A percentile compares a stretch with the other conserved stretches of the same genome.
Conservation (phyloP, 768 basidiomycete species). For the Pleurotus giganteus region DNA sequence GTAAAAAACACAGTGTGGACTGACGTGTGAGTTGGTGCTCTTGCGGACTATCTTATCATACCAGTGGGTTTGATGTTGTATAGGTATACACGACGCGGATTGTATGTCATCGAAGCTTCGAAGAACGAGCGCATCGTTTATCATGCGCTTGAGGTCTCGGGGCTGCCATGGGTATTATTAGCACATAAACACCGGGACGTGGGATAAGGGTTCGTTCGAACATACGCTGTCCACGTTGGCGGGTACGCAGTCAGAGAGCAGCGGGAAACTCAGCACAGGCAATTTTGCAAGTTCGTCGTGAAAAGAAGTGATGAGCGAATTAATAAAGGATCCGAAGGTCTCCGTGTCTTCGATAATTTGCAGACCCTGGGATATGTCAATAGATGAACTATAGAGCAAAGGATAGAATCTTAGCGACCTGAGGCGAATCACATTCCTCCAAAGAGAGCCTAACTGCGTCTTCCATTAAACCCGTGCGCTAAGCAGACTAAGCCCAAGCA, state of each 20-base stretch:
- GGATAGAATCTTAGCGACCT: constrained; percentile 40
- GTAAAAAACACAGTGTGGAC: constrained; percentile 18
- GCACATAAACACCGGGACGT: constrained; percentile 9
- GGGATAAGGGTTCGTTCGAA: constrained; percentile 27
- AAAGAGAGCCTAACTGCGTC: constrained; percentile 62
- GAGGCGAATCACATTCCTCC: constrained; percentile 74
- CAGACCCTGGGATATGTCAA: constrained; percentile 47
- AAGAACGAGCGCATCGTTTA: constrained; percentile 66
- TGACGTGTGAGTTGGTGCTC: constrained; percentile 19
- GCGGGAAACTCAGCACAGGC: constrained; percentile 53
- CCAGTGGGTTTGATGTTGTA: constrained; percentile 47
- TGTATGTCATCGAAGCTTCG: constrained; percentile 47
- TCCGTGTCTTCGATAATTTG: constrained; percentile 64
- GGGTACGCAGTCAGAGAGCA: constrained; percentile 48
- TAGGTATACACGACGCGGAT: constrained; percentile 45
- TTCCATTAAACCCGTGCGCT: constrained; percentile 72
- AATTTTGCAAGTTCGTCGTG: constrained; percentile 69
- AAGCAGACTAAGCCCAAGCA: neutral
- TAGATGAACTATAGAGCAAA: neutral
- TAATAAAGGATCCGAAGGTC: constrained; percentile 64
- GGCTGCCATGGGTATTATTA: constrained; percentile 25
- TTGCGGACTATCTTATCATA: constrained; percentile 14
- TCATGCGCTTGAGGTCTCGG: constrained; percentile 35
- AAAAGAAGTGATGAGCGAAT: constrained; percentile 55
- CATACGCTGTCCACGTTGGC: constrained; percentile 36